phyloP scores from a whole-genome alignment of 805 yeast species.

The Maudiozyma pseudohumilis region DNA sequence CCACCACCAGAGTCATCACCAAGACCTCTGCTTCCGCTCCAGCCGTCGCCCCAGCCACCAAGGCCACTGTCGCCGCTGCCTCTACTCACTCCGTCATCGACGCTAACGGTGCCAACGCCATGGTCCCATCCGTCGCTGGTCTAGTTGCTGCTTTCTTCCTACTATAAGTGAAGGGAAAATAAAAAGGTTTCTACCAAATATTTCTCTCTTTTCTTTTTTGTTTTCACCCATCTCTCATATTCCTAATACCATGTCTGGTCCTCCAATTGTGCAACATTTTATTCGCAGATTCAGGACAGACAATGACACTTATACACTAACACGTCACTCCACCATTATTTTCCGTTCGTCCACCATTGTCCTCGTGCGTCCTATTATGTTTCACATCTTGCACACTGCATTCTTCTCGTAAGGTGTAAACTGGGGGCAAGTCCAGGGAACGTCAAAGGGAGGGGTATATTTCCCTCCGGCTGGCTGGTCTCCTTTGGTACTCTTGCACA shows the following conservation, averaged over 20 bases:
- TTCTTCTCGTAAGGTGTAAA: too few species aligned
- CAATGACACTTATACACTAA: too few species aligned
- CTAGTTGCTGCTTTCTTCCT: conserved; percentile 9
- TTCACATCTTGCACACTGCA: too few species aligned
- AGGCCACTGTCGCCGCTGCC: conserved; percentile 2
- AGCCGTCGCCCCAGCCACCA: conserved; percentile 9
- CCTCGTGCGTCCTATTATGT: too few species aligned
- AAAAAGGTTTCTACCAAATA: not conserved
- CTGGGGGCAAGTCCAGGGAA: too few species aligned
- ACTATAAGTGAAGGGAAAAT: conserved; percentile 4
- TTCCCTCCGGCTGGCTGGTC: too few species aligned
- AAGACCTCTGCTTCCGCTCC: not conserved
- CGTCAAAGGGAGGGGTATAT: too few species aligned
- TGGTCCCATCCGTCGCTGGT: conserved; percentile 7
- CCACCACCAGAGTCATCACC: conserved; percentile 1
- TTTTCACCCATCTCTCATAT: not conserved
- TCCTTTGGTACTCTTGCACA: too few species aligned
- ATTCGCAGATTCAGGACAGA: too few species aligned
- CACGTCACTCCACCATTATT: too few species aligned
- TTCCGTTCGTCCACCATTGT: too few species aligned
- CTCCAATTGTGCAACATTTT: too few species aligned
- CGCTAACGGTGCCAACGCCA: conserved; percentile 5
- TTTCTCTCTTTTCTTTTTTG: not conserved
- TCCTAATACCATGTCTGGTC: not conserved
- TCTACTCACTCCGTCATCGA: conserved; percentile 3